phyloP scores from a whole-genome alignment of 345 rosid genomes.

The Viola odorata region DNA sequence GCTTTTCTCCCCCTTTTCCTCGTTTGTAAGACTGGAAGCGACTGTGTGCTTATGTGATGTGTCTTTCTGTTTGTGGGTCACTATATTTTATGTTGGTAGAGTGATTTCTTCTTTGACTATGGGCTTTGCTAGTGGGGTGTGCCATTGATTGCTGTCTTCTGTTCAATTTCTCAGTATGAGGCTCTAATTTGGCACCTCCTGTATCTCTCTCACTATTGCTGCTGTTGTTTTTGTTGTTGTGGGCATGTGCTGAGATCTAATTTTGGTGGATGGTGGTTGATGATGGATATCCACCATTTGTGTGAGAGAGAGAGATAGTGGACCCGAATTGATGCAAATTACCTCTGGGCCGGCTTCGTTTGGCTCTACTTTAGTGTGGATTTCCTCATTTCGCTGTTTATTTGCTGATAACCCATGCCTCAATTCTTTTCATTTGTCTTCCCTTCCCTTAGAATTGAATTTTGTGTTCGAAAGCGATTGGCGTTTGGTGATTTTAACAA shows the following conservation, averaged over 20 bases:
- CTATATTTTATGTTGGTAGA: neutral
- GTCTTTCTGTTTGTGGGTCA: neutral
- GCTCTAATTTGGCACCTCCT: slow-evolving; percentile 14
- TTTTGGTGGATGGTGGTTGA: slow-evolving; percentile 27
- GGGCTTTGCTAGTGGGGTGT: slow-evolving; percentile 37
- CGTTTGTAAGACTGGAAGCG: no score
- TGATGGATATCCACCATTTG: slow-evolving; percentile 22
- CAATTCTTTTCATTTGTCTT: neutral
- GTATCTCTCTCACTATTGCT: slow-evolving; percentile 4
- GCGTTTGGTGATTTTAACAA: no score
- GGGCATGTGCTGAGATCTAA: slow-evolving; percentile 24
- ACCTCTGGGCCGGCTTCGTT: slow-evolving; percentile 3
- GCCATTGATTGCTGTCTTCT: slow-evolving; percentile 42
- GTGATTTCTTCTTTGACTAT: slow-evolving; percentile 48
- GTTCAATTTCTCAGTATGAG: slow-evolving; percentile 11
- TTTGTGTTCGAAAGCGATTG: no score
- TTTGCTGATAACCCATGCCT: neutral
- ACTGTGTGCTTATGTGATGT: slow-evolving; percentile 1
- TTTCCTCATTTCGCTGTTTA: neutral
- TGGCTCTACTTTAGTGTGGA: slow-evolving; percentile 6
- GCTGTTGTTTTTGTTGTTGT: slow-evolving; percentile 9
- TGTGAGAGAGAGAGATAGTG: slow-evolving; percentile 7
- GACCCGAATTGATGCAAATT: slow-evolving; percentile 15
- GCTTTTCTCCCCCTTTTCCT: neutral
- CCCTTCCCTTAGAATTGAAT: neutral